Conservation (phyloP, 2,329 filamentous ascomycete species). For the Cadophora malorum region DNA sequence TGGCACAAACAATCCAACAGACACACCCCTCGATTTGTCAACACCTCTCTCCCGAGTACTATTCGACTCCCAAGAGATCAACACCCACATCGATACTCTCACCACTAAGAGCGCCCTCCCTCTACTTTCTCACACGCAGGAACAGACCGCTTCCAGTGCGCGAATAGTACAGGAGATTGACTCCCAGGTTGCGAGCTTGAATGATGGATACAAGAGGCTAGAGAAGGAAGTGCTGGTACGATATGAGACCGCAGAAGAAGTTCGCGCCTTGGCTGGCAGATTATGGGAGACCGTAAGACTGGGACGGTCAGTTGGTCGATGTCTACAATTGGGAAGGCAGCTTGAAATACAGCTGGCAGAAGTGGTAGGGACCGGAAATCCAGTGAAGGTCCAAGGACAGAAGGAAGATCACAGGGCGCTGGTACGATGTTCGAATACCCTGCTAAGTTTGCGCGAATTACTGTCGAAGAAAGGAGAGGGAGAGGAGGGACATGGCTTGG, state of each 20-base stretch:
- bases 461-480: slow-evolving; percentile 70
- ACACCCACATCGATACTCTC: slow-evolving; percentile 90
- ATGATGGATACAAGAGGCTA: slow-evolving; percentile 83
- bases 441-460: slow-evolving; percentile 77
- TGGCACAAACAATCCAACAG: slow-evolving; percentile 88
- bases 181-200: slow-evolving; percentile 78
- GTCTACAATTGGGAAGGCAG: slow-evolving; percentile 81
- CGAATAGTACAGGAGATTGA: slow-evolving; percentile 79
- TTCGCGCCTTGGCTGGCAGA: slow-evolving; percentile 76
- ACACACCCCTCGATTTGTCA: slow-evolving; percentile 88
- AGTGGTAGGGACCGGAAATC: slow-evolving; percentile 50
- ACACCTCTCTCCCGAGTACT: slow-evolving; percentile 92
- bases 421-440: slow-evolving; percentile 80
- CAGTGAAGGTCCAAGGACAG: slow-evolving; percentile 46
- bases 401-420: slow-evolving; percentile 77
- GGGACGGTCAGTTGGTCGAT: slow-evolving; percentile 77
- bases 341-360: slow-evolving; percentile 86
- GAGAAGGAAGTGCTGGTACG: slow-evolving; percentile 87
- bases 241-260: slow-evolving; percentile 84
- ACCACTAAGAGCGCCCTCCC: slow-evolving; percentile 85
- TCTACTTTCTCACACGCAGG: slow-evolving; percentile 77
- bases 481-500: slow-evolving; percentile 79
- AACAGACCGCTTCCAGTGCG: slow-evolving; percentile 74
- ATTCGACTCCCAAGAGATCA: slow-evolving; percentile 96
- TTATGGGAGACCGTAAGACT: slow-evolving; percentile 82